These are phyloP conservation scores for Fusarium sp. DNA, from an alignment of 2,329 filamentous ascomycete species.

Conservation along the genomic window DNA sequence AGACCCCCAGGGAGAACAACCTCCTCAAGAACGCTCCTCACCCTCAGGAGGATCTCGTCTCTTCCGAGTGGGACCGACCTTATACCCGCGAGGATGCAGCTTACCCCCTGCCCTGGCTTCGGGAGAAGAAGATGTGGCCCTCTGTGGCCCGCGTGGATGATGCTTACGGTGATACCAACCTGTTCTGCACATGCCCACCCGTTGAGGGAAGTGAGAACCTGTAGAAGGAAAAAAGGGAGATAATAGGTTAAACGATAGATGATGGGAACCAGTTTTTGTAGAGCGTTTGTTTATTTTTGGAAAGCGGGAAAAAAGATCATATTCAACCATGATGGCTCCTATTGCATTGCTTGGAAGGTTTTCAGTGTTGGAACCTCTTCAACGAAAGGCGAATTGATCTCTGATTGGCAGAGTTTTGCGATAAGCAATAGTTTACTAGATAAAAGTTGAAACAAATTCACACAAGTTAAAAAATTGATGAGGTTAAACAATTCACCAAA, in stretches of 20 bases:
- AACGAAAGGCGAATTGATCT: constrained; percentile 36
- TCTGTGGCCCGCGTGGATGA: constrained; percentile 88
- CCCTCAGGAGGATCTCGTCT: constrained; percentile 82
- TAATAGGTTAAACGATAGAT: constrained; percentile 25
- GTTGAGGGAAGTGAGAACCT: constrained; percentile 70
- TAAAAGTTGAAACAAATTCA: neutral
- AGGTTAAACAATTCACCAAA: constrained; percentile 1
- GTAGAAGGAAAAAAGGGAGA: constrained; percentile 14
- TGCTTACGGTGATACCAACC: constrained; percentile 89
- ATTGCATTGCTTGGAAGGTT: constrained; percentile 32
- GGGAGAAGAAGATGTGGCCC: constrained; percentile 99
- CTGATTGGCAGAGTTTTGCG: constrained; percentile 29
- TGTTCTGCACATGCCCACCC: constrained; percentile 94
- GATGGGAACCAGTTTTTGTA: neutral
- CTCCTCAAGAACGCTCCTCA: constrained; percentile 92
- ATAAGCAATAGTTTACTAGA: constrained; percentile 16
- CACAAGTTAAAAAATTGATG: constrained; percentile 11
- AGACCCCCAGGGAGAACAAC: constrained; percentile 79
- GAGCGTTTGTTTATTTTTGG: constrained; percentile 17
- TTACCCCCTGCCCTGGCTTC: constrained; percentile 84
- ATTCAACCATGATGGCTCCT: constrained; percentile 39
- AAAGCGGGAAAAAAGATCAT: constrained; percentile 33
- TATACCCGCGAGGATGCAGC: constrained; percentile 87
- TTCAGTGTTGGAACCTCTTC: constrained; percentile 30
- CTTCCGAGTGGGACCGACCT: constrained; percentile 78